Evolutionary conservation across 352 stramenopile species (phyloP).

Genomic region (Phytophthora sp.): DNA sequence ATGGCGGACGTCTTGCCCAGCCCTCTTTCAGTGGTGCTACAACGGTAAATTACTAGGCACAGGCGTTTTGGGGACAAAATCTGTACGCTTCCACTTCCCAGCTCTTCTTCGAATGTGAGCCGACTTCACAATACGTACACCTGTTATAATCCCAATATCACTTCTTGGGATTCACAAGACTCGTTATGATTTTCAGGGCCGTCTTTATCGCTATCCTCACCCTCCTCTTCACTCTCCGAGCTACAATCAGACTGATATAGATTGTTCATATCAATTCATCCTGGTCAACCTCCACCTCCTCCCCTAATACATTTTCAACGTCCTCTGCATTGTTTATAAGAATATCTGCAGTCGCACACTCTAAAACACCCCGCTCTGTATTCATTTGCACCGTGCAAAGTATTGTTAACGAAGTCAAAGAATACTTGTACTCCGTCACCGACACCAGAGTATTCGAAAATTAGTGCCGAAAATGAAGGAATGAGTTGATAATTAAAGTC

Average conservation of each 20-base stretch:
- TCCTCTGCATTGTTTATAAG: not conserved
- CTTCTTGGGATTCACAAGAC: not conserved
- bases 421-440: not conserved
- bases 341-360: not conserved
- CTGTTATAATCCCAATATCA: not conserved
- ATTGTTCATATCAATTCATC: not conserved
- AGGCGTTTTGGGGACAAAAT: not conserved
- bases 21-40: not conserved
- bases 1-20: conserved; percentile 2
- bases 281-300: not conserved
- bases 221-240: conserved; percentile 9
- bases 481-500: not conserved
- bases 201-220: not conserved
- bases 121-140: not conserved
- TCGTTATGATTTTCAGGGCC: not conserved
- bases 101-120: conserved; percentile 1
- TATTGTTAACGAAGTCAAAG: not conserved
- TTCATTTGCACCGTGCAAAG: not conserved
- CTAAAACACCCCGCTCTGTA: not conserved
- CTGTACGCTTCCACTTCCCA: not conserved
- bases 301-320: not conserved
- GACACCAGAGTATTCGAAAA: not conserved
- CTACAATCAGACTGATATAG: not conserved
- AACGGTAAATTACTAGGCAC: not conserved
- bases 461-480: not conserved